Evolutionary conservation across 371 early-diverging fungal genomes (phyloP).

Genomic region (Rhizopus arrhizus): DNA sequence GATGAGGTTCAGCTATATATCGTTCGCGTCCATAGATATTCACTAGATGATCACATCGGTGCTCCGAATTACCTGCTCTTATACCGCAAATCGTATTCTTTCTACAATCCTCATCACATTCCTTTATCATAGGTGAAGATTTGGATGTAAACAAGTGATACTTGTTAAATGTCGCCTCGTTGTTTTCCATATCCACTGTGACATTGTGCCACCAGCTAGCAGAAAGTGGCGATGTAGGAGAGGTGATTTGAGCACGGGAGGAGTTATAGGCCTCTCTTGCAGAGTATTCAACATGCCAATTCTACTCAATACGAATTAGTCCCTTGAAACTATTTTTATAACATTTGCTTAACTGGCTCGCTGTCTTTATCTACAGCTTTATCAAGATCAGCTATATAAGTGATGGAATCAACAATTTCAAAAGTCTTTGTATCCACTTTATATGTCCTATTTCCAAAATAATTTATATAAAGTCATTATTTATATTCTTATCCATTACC

Average conservation of each 20-base stretch:
- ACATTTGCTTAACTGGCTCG: conserved; percentile 27
- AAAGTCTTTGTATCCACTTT: conserved; percentile 57
- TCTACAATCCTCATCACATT: conserved; percentile 49
- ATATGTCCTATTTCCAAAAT: conserved; percentile 37
- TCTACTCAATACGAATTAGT: conserved; percentile 23
- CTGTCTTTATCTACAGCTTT: conserved; percentile 44
- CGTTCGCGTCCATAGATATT: conserved; percentile 20
- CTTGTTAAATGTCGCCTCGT: conserved; percentile 41
- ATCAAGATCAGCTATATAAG: conserved; percentile 56
- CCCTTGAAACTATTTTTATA: too few species aligned
- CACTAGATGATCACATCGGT: conserved; percentile 48
- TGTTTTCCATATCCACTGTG: conserved; percentile 50
- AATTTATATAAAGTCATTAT: background rate
- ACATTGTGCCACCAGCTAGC: conserved; percentile 67
- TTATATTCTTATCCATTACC: conserved; percentile 20
- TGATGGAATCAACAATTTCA: conserved; percentile 60
- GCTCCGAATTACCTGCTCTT: conserved; percentile 58
- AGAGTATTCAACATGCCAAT: conserved; percentile 66
- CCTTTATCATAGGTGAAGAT: conserved; percentile 34
- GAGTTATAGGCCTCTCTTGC: conserved; percentile 51
- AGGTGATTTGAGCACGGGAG: conserved; percentile 27
- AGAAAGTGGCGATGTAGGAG: conserved; percentile 39
- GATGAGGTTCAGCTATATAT: background rate
- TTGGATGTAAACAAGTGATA: conserved; percentile 51
- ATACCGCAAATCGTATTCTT: conserved; percentile 50